These are phyloP conservation scores for Phalaenopsis hybrid DNA, from an alignment of 116 monocot genomes.

Conservation along the genomic window DNA sequence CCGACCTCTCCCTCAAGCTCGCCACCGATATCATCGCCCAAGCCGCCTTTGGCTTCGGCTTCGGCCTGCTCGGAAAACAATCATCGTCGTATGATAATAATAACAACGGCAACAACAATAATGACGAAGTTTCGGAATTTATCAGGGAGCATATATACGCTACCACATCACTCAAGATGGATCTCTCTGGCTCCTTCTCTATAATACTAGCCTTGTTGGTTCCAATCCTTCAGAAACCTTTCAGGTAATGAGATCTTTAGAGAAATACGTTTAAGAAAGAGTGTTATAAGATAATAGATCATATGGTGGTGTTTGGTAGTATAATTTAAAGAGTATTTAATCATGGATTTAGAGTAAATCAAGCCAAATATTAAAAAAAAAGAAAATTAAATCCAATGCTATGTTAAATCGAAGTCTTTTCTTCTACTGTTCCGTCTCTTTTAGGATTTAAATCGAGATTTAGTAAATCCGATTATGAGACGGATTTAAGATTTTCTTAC, in stretches of 20 bases:
- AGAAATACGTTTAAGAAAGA: too few relatives aligned
- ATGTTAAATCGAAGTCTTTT: too few relatives aligned
- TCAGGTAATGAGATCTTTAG: neutral
- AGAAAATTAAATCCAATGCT: too few relatives aligned
- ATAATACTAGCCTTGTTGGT: slow-evolving; percentile 53
- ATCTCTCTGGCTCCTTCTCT: slow-evolving; percentile 64
- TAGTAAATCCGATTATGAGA: too few relatives aligned
- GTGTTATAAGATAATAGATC: too few relatives aligned
- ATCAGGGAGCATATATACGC: slow-evolving; percentile 56
- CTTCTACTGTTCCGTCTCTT: too few relatives aligned
- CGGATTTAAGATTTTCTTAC: too few relatives aligned
- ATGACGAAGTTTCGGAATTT: slow-evolving; percentile 34
- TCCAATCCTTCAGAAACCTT: slow-evolving; percentile 54
- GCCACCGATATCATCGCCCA: slow-evolving; percentile 74
- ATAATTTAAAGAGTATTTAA: too few relatives aligned
- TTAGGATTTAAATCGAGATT: too few relatives aligned
- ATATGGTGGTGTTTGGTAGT: too few relatives aligned
- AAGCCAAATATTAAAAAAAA: too few relatives aligned
- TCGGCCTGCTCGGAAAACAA: slow-evolving; percentile 34
- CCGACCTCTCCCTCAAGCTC: slow-evolving; percentile 47
- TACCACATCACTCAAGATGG: slow-evolving; percentile 69
- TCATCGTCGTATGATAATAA: neutral
- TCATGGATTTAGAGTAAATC: too few relatives aligned
- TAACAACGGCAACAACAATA: neutral
- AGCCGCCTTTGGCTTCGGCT: slow-evolving; percentile 71